Evolutionary conservation across 352 stramenopile genomes (phyloP), one percentile per base, ranked within the genome.

Genomic region (Globisporangium sylvaticum): DNA sequence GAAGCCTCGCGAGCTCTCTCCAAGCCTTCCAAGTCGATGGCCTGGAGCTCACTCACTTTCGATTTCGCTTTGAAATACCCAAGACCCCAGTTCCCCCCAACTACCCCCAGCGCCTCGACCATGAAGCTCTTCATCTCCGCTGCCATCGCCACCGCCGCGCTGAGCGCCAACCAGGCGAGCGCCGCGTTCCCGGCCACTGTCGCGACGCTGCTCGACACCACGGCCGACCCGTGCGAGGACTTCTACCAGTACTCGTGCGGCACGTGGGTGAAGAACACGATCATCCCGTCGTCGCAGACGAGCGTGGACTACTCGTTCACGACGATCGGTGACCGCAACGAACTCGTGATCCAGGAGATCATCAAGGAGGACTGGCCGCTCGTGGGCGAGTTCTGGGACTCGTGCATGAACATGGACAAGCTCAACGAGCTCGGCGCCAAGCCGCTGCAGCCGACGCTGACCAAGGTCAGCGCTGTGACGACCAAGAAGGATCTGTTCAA

Each of bases 241-340:
- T 91, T 92, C 55, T 94, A 91, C 77, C 67, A 84, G 57, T 90
- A 86, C 78, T 70, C 76, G 53, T 91, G 83, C 64, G 81, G 83
- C 42, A 60, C 54, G 31, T 92, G 83, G 81, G 65, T 89, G 48
- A 65, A 67, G 59, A 72, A 73, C 39, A 80, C 74, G 44, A 62
- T 72, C 1, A 83, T 89, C 39, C 54, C 66, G n/a, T 14, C 34
- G 12, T 42, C 34, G 25, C 48, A 7, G 71, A 84, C 62, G 60
- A 77, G 34, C 22, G 55, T 81, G 9, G 74, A 83, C 58, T 79
- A 76, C 44, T 87, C 78, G 56, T 90, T 91, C 67, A 58, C 70
- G 24, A 75, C 52, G 50, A 76, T 87, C 25, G 32, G 73, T 7
- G 68, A 91, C 18, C 76, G 73, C 42, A 89, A 90, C 63, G 78